Evolutionary conservation across 805 yeast genomes (phyloP), one percentile per base, ranked within the genome.

Genomic region (Allodekkera sacchari): DNA sequence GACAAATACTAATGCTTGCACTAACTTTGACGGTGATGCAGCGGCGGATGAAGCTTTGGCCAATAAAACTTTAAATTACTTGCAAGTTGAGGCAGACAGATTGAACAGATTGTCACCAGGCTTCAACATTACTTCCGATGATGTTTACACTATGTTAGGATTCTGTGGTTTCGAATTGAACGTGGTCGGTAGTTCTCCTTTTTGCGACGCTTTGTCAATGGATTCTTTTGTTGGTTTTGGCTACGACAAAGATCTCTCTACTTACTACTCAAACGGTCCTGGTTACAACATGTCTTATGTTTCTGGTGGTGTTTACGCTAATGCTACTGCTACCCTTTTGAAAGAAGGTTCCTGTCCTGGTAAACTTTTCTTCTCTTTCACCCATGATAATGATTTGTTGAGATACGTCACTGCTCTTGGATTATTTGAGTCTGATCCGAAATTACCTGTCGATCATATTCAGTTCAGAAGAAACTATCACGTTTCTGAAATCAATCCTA

Each of bases 101-200:
- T 56, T 80, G 25, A 67, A 67, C 43, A 53, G 52, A 32, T 59
- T 64, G 31, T 68, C 79, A 34, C 68, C 70, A 6, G 77, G 73
- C 3, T 55, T 58, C 37, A 61, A 71, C 42, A 42, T 80, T 32
- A 64, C 77, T 4, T 48, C 60, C 2, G 44, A 47, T 23, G 87
- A 82, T 45, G 66, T 74, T 18, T 53, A 48, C 28, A 54, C 52
- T 15, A 45, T 80, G 43, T 76, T 77, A 48, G 59, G 64, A 11
- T 64, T 74, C 55, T 79, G 88, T 57, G 85, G 80, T 5, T 83
- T 64, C 47, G 92, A 82, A 52, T 55, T 78, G 20, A 80, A 79
- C 33, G 83, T 74, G 9, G 66, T 63, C 36, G 88, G 88, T 8
- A 51, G 52, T 29, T 78, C 88, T 5, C 64, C 66, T 22, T 70